phyloP scores from a whole-genome alignment of 2,329 filamentous ascomycete species.

The Fusarium scirpi region DNA sequence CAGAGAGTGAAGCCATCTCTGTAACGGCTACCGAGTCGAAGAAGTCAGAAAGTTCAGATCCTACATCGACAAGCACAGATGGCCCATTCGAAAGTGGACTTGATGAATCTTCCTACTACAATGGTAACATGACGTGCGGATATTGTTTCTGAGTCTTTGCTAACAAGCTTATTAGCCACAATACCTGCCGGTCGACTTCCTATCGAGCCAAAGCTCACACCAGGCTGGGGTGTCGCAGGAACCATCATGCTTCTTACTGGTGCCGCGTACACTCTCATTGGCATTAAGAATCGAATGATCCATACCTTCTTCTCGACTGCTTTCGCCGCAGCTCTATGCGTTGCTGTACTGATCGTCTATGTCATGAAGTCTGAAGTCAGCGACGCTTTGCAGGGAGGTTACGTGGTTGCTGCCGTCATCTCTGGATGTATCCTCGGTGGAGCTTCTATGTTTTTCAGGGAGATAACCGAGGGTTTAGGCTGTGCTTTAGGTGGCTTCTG shows the following conservation, averaged over 20 bases:
- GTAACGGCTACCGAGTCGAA: slow-evolving; percentile 31
- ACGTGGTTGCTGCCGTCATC: slow-evolving; percentile 81
- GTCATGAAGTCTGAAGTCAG: slow-evolving; percentile 84
- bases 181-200: slow-evolving; percentile 71
- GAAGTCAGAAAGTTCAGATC: slow-evolving; percentile 18
- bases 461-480: slow-evolving; percentile 83
- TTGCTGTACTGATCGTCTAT: slow-evolving; percentile 87
- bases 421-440: slow-evolving; percentile 81
- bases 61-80: slow-evolving; percentile 38
- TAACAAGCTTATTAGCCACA: slow-evolving; percentile 52
- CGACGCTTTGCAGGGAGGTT: slow-evolving; percentile 84
- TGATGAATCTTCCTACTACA: slow-evolving; percentile 50
- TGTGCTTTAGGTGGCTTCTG: slow-evolving; percentile 90
- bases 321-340: slow-evolving; percentile 77
- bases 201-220: slow-evolving; percentile 79
- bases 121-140: slow-evolving; percentile 47
- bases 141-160: neutral
- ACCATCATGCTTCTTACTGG: slow-evolving; percentile 80
- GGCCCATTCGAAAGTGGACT: slow-evolving; percentile 35
- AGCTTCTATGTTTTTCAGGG: slow-evolving; percentile 80
- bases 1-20: slow-evolving; percentile 22
- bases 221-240: slow-evolving; percentile 83
- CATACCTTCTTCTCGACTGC: slow-evolving; percentile 85
- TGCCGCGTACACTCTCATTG: slow-evolving; percentile 77
- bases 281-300: slow-evolving; percentile 83